Base-by-base conservation (phyloP, 768 basidiomycete genomes). In the Serendipita vermifera region DNA sequence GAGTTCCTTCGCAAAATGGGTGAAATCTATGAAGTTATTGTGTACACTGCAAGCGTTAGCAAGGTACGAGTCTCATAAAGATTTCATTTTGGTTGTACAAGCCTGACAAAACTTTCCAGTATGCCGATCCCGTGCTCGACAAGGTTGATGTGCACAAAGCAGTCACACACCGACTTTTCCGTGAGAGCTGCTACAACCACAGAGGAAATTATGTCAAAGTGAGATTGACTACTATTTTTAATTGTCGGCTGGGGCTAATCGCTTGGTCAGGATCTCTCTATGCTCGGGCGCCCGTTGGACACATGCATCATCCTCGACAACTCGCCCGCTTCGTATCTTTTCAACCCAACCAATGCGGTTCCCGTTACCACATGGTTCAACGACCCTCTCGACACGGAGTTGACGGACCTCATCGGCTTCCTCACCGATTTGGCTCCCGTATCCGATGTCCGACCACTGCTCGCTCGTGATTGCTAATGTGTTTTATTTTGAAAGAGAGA, bases 361-460 rank as follows among this genome's bases (percentile, higher is more conserved):
- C 96, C 96, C 11, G 93, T 99, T 59, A 97, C 94, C 38, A 92
- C 89, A 57, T 99, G 96, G 96, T 99, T 99, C 75, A 98, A 97
- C 69, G 92, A 92, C 70, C 93, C 93, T 7, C 94, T 97, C 64
- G 94, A 98, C 67, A 94, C 93, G 43, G 94, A 98, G 68, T 77
- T 99, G 61, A 96, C 89, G 36, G 94, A 98, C 70, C 74, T 98
- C 54, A 83, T 92, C 56, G 90, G 92, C 27, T 98, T 99, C 78
- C 77, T 99, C 60, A 73, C 87, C 33, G 96, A 99, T 70, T 76
- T 99, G 33, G 78, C 73, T 32, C 73, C 76, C 24, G 90, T 92
- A 32, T 83, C 83, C 57, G 96, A 99, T 68, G 87, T 98, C 43
- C 77, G 96, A 58, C 92, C 87, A 40, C 83, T 96, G 35, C 75